Evolutionary conservation across 1,284 basidiomycete genomes (phyloP), one percentile per base, ranked within the genome.

Genomic region (Coniophora puteana): DNA sequence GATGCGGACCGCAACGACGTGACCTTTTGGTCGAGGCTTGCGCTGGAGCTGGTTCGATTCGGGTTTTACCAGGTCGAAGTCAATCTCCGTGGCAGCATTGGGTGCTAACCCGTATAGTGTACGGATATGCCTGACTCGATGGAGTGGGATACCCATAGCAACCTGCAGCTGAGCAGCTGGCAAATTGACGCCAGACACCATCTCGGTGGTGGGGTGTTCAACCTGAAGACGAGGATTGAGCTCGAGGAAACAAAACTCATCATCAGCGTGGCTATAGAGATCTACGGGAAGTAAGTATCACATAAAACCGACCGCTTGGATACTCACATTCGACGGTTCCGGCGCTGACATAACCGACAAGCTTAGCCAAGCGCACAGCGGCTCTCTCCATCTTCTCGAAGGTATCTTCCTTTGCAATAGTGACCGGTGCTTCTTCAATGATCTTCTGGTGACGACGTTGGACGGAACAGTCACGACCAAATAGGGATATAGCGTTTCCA

Each of bases 371-470:
- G 57, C 96, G 84, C 33, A 99, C 96, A 26, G 96, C 96, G 11
- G 96, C 93, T 55, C 93, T 92, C 63, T 99, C 96, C 96, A 99
- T 99, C 65, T 93, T 73, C 62, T 93, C 91, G 55, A 97, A 97
- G 10, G 80, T 94, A 33, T 86, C 86, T 37, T 81, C 85, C 56
- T 82, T 86, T 14, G 96, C 96, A 51, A 99, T 98, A 16, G 95
- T 98, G 38, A 99, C 95, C 20, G 96, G 96, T 8, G 96, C 96
- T 66, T 99, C 96, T 68, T 99, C 96, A 47, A 99, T 99, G 54
- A 99, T 99, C 75, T 99, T 99, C 66, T 99, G 96, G 68, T 99
- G 96, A 51, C 96, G 90, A 56, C 96, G 90, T 69, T 99, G 96
- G 36, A 99, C 96, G 43, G 96, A 99, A 66, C 96, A 99, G 66